A percentile compares a stretch with the other conserved stretches of the same genome.
These are phyloP conservation scores for Lepiota venenata DNA, from an alignment of 768 basidiomycete species.

Conservation along the genomic window DNA sequence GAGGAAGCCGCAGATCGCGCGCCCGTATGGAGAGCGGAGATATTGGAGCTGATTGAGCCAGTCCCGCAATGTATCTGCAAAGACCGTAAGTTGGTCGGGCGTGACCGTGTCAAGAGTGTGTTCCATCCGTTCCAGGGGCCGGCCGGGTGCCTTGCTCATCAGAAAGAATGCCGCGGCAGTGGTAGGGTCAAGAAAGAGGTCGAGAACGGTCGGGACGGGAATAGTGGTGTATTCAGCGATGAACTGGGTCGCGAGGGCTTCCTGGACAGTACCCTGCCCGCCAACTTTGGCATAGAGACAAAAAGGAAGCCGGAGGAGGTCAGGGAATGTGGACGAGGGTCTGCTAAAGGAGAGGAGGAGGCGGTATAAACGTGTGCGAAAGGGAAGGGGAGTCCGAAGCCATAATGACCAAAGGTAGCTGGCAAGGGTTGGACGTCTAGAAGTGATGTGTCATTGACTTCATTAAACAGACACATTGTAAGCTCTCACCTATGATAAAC, in stretches of 20 bases:
- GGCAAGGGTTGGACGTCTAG: neutral
- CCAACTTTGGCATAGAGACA: slow-evolving; percentile 9
- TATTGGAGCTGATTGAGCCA: slow-evolving; percentile 10
- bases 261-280: neutral
- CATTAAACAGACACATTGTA: no score
- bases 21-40: slow-evolving; percentile 1
- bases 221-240: slow-evolving; percentile 7
- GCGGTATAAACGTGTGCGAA: slow-evolving; percentile 2
- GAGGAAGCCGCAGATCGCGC: slow-evolving; percentile 5
- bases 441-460: neutral
- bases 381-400: neutral
- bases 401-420: slow-evolving; percentile 3
- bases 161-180: neutral
- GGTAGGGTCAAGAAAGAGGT: neutral
- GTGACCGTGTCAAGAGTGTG: neutral
- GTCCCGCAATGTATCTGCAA: slow-evolving; percentile 8
- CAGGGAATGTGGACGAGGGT: neutral
- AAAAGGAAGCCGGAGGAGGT: slow-evolving; percentile 5
- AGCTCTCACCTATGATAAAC: neutral
- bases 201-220: slow-evolving; percentile 9
- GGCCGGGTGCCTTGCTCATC: slow-evolving; percentile 2
- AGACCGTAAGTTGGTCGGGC: neutral
- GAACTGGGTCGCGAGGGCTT: slow-evolving; percentile 5
- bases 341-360: slow-evolving; percentile 1
- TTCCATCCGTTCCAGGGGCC: neutral